phyloP scores from a whole-genome alignment of 371 early-diverging fungal genomes.

The Nematocida minor region DNA sequence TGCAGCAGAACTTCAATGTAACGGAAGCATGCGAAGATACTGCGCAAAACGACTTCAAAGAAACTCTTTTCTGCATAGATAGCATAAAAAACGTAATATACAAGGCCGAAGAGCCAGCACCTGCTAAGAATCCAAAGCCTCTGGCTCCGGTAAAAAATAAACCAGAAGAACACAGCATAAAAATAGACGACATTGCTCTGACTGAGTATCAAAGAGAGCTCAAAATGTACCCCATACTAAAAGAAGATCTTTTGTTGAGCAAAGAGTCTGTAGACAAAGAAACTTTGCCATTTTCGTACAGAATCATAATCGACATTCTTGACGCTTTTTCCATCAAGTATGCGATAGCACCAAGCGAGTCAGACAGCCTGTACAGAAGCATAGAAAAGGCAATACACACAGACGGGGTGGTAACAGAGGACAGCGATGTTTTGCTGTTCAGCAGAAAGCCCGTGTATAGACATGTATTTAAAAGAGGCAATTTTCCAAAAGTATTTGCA shows the following conservation, averaged over 20 bases:
- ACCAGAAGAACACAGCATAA: neutral
- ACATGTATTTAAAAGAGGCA: slow-evolving; percentile 82
- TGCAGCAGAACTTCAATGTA: neutral
- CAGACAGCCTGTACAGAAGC: slow-evolving; percentile 17
- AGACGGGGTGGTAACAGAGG: slow-evolving; percentile 94
- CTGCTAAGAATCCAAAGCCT: neutral
- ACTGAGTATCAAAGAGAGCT: slow-evolving; percentile 27
- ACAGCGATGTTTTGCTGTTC: slow-evolving; percentile 91
- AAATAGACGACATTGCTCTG: neutral
- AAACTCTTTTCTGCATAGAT: neutral
- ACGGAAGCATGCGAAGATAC: neutral
- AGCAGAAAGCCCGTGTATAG: slow-evolving; percentile 79
- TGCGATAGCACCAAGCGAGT: slow-evolving; percentile 31
- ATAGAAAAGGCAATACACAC: slow-evolving; percentile 14
- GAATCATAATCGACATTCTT: slow-evolving; percentile 19
- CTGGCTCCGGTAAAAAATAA: neutral
- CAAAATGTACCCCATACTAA: slow-evolving; percentile 1
- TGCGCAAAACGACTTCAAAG: neutral
- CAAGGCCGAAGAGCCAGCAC: neutral
- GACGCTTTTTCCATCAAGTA: slow-evolving; percentile 29
- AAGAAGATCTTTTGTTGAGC: slow-evolving; percentile 1
- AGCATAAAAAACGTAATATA: neutral
- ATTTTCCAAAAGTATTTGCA: slow-evolving; percentile 71
- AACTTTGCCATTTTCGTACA: slow-evolving; percentile 1
- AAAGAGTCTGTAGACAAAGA: slow-evolving; percentile 14